Conservation (phyloP, 306 rosid genomes). For the Quercus wislizeni region DNA sequence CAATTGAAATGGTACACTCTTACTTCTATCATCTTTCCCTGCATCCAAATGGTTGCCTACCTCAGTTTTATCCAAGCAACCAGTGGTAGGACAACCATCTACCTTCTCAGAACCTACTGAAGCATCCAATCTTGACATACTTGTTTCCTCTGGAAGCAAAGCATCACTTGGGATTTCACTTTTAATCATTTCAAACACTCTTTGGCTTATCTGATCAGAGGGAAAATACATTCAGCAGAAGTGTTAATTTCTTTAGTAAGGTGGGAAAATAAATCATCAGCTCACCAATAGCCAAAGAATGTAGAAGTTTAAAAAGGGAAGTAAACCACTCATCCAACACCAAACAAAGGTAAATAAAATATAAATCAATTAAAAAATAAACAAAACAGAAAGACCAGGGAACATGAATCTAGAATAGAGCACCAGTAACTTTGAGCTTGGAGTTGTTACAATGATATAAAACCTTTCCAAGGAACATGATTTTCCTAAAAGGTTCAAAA, state of each 20-base stretch:
- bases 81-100: conserved; percentile 14
- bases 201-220: conserved; percentile 75
- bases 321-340: neutral
- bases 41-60: conserved; percentile 25
- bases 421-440: neutral
- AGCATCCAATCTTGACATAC: conserved; percentile 26
- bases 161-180: conserved; percentile 31
- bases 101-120: conserved; percentile 27
- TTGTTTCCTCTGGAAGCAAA: conserved; percentile 42
- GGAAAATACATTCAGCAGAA: conserved; percentile 20
- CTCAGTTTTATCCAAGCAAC: conserved; percentile 29
- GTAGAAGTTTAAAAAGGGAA: neutral
- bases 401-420: neutral
- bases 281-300: neutral
- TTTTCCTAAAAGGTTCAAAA: neutral
- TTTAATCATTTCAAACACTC: conserved; percentile 71
- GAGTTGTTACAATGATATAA: neutral
- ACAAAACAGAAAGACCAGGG: neutral
- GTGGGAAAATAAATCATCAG: neutral
- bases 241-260: neutral
- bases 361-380: neutral
- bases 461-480: neutral
- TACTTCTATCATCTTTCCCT: conserved; percentile 35
- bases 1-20: conserved; percentile 68
- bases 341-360: neutral